These are phyloP conservation scores for Pseudophaeomoniella oleicola DNA, from an alignment of 2,329 filamentous ascomycete species.

Conservation along the genomic window DNA sequence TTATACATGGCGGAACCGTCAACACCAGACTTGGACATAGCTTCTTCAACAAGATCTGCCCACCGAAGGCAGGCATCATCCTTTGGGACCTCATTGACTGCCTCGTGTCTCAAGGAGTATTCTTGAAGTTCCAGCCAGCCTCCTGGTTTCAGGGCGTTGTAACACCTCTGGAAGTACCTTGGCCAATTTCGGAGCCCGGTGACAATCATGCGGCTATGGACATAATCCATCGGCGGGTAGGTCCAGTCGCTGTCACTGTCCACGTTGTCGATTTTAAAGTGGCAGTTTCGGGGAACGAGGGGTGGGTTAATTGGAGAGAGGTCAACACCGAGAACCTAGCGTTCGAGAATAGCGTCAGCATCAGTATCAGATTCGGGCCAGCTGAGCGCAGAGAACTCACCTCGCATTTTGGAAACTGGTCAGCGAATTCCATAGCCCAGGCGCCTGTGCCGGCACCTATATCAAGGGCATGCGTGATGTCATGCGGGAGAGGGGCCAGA, in stretches of 20 bases:
- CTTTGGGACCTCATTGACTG: constrained; percentile 13
- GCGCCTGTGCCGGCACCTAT: constrained; percentile 35
- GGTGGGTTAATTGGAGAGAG: constrained; percentile 14
- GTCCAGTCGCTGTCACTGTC: constrained; percentile 38
- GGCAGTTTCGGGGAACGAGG: constrained; percentile 38
- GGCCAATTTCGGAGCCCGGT: constrained; percentile 43
- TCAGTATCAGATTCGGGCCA: too few species aligned
- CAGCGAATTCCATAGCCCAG: constrained; percentile 17
- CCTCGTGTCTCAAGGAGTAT: constrained; percentile 15
- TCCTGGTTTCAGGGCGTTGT: constrained; percentile 29
- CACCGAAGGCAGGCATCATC: constrained; percentile 10
- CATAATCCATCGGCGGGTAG: constrained; percentile 44
- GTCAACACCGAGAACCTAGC: constrained; percentile 15
- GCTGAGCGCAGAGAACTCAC: too few species aligned
- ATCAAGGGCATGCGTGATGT: not conserved
- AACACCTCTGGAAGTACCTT: constrained; percentile 29
- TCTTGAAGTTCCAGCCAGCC: constrained; percentile 29
- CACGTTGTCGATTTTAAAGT: constrained; percentile 43
- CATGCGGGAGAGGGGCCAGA: constrained; percentile 1
- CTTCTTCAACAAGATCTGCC: constrained; percentile 12
- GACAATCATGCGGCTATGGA: constrained; percentile 42
- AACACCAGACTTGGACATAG: constrained; percentile 8
- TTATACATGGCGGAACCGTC: constrained; percentile 8
- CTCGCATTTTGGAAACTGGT: constrained; percentile 13
- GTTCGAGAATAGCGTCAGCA: too few species aligned